phyloP scores from a whole-genome alignment of 2,329 filamentous ascomycete genomes.

The Colletotrichum tanaceti region DNA sequence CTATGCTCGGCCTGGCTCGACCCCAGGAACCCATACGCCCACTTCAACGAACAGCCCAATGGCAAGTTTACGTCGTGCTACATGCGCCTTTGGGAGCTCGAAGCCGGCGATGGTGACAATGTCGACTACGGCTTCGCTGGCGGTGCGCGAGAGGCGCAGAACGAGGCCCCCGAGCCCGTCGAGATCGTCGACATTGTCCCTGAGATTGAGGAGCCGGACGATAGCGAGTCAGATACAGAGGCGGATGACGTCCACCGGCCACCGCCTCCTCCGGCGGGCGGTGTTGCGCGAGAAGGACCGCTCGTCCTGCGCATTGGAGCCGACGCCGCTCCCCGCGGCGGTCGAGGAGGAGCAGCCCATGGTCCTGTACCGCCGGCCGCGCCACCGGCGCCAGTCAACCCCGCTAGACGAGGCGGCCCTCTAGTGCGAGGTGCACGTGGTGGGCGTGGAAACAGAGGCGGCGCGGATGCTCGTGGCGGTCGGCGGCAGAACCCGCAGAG shows the following conservation, averaged over 20 bases:
- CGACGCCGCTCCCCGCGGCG: slow-evolving; percentile 48
- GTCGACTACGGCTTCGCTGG: slow-evolving; percentile 60
- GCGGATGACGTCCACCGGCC: slow-evolving; percentile 41
- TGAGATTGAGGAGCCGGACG: slow-evolving; percentile 50
- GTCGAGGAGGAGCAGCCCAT: slow-evolving; percentile 39
- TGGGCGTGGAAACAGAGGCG: slow-evolving; percentile 45
- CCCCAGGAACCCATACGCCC: slow-evolving; percentile 83
- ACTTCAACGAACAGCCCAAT: slow-evolving; percentile 78
- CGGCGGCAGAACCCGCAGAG: slow-evolving; percentile 46
- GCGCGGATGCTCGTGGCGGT: slow-evolving; percentile 48
- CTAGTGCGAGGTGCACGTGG: slow-evolving; percentile 45
- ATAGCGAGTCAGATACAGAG: slow-evolving; percentile 48
- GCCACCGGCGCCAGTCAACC: slow-evolving; percentile 45
- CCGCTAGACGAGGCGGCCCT: slow-evolving; percentile 41
- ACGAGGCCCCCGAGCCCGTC: slow-evolving; percentile 36
- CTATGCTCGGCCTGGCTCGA: slow-evolving; percentile 90
- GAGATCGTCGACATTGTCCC: slow-evolving; percentile 42
- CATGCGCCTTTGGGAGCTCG: slow-evolving; percentile 89
- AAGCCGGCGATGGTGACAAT: slow-evolving; percentile 77
- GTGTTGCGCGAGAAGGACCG: slow-evolving; percentile 67
- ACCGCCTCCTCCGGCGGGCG: slow-evolving; percentile 49
- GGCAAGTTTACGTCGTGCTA: slow-evolving; percentile 74
- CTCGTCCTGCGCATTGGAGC: slow-evolving; percentile 66
- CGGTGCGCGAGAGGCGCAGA: slow-evolving; percentile 43
- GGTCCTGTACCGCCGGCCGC: slow-evolving; percentile 46